These are phyloP conservation scores for Ilyonectria sp. DNA, from an alignment of 2,329 filamentous ascomycete species.

Conservation along the genomic window DNA sequence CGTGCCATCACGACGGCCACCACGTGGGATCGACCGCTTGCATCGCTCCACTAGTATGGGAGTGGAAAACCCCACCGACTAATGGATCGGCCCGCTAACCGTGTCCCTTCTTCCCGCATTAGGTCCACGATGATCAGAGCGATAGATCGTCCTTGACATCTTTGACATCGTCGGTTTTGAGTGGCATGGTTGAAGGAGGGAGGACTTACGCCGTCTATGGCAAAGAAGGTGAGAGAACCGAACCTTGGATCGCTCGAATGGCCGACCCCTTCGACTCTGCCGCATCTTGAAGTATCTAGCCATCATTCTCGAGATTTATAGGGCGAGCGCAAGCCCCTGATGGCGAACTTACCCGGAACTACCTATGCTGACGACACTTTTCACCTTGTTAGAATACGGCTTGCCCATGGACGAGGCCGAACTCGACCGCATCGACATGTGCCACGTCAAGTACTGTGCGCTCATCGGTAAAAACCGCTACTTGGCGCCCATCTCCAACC, in stretches of 20 bases:
- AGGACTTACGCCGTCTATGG: conserved; percentile 55
- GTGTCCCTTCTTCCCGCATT: background rate
- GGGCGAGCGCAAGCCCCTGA: background rate
- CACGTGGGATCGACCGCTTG: conserved; percentile 3
- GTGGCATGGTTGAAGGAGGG: conserved; percentile 49
- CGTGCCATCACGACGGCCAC: conserved; percentile 3
- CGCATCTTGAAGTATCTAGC: background rate
- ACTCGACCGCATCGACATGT: conserved; percentile 59
- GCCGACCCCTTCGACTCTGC: background rate
- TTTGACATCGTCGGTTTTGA: conserved; percentile 47
- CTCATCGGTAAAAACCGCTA: conserved; percentile 47
- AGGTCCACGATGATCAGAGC: conserved; percentile 39
- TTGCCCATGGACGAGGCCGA: conserved; percentile 59
- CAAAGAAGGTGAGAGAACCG: conserved; percentile 48
- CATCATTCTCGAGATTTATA: background rate
- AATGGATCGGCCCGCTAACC: conserved; percentile 26
- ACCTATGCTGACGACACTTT: conserved; percentile 2
- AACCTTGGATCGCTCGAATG: background rate
- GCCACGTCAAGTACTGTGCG: conserved; percentile 54
- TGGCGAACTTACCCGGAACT: background rate
- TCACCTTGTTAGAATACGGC: conserved; percentile 51
- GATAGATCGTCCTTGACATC: conserved; percentile 43
- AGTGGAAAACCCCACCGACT: conserved; percentile 9
- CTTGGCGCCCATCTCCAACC: conserved; percentile 41
- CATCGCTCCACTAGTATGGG: conserved; percentile 8